Base-by-base conservation (phyloP, 148 eudicot species). In the Spergularia bocconei region DNA sequence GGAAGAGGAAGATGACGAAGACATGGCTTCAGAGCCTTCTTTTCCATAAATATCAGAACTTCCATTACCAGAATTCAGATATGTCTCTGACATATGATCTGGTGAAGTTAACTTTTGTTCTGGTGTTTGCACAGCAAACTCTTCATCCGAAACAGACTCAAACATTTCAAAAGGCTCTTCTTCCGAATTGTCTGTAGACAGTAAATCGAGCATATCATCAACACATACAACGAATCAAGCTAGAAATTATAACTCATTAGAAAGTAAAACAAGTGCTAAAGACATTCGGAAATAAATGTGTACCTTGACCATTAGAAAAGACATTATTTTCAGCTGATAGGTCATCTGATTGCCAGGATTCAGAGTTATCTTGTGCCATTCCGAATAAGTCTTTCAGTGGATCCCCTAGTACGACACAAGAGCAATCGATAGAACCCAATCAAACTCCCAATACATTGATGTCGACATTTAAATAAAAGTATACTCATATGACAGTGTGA, bases 11-110 rank as follows among this genome's bases (percentile, higher is more conserved):
- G 81, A 73, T 5, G 85, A 64, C 10, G 82, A 75, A 2, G 81
- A 78, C 62, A 85, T 85, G 58, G 82, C 71, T 25, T 85, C 87
- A 81, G 91, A 89, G 4, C 81, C 81, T 75, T 78, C 91, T 75
- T 82, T 84, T 7, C 75, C 64, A 69, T 90, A 89, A 61, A 75
- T 56, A 71, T 88, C 87, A 75, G 91, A 81, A 72, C 82, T 89
- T 50, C 80, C 88, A 66, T 80, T 81, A 69, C 80, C 83, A 23
- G 88, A 86, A 74, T 84, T 86, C 69, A 76, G 72, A 76, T 67
- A 79, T 29, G 65, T 64, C 77, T 80, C 84, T 63, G 72, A 82
- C 67, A 67, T 79, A 41, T 83, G 70, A 71, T 48, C 79, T 62
- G 74, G 82, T 38, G 67, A 19, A 67, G 57, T 58, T 17, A 71